Base-by-base conservation (phyloP, 2,329 filamentous ascomycete genomes). In the Claviceps spartinae region DNA sequence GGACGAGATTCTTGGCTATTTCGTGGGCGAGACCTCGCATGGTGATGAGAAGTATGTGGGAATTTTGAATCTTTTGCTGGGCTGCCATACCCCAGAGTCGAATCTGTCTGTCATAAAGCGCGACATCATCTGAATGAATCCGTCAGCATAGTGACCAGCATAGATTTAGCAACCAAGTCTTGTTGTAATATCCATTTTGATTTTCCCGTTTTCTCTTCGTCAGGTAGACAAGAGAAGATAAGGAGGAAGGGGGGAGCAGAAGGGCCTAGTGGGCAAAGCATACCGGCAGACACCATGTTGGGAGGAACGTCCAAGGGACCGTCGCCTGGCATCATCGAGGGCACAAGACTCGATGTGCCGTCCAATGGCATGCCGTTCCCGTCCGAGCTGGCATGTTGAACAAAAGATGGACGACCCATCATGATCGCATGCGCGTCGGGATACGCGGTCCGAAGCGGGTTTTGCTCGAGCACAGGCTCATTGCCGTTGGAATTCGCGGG, bases 71-170 rank as follows among this genome's bases (percentile, higher is more conserved):
- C 64, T 86, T 88, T 65, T 95, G 86, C 67, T 98, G 93, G 6
- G 93, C 93, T 62, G 93, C 83, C 63, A 97, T 87, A 44, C 93
- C 93, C 93, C 93, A 98, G 34, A 98, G 82, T 51, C 93, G 85
- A 62, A 98, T 96, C 67, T 98, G 93, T 48, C 93, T 84, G 70
- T 98, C 93, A 66, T 98, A 98, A 5, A 97, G 81, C 14, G 91
- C 93, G 62, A 97, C 95, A 65, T 98, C 93, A 68, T 97, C 93
- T 88, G 56, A 13, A 24, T 43, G 16, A 30, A 30, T 26, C 22
- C 22, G 34, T 45, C 36, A 48, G 34, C 26, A 45, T 22, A 24
- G 8, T 44, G 48, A 6, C 13, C 22, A 6, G 18, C 2, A 34
- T 18, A 9, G 2, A 3, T 18, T 34, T 13, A 5, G 22, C 14